Base-by-base conservation (phyloP, 352 stramenopile genomes). In the Phytophthora europaea region DNA sequence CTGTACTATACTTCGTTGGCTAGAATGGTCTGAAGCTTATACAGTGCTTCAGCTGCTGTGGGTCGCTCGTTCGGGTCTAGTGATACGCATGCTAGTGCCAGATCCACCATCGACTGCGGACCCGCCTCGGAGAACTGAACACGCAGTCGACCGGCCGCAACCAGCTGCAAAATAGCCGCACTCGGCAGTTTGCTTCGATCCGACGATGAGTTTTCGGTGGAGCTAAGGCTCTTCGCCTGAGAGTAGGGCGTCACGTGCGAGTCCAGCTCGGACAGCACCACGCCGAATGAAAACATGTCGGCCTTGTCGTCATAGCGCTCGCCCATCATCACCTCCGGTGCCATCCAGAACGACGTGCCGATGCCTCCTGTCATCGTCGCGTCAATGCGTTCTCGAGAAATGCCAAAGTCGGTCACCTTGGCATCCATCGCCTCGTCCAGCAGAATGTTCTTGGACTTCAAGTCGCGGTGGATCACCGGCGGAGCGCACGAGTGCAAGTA, bases 231-330 rank as follows among this genome's bases (percentile, higher is more conserved):
- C 22, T 60, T 75, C 2, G 70, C 72, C 23, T 76, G 64, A 26
- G 70, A 61, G 57, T 83, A 84, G 15, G 74, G 74, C 45, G 65
- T 66, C 2, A 67, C 43, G 55, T 87, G 77, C 4, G 60, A 69
- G 51, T 84, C 76, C 1, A 86, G 65, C 47, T 86, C 79, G 1
- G 73, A 77, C 4, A 87, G 58, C 50, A 87, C 79, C 6, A 84
- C 76, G 16, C 79, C 79, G n/a, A 87, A 84, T 6, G 79, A 84
- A 45, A 83, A 87, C 55, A 84, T 81, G 23, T 87, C 79, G 4
- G 77, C 79, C 56, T 84, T 87, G 43, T 80, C 79, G 15, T 84
- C 77, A 52, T 84, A 83, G 0, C 69, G 54, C 26, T 82, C 74
- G 13, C 79, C 75, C 65, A 84, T 75, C 67, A 86, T 79, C 2